Percentiles rank a stretch among this genome's conserved stretches.
phyloP scores from a whole-genome alignment of 306 rosid genomes.

The Carpinus fangiana region DNA sequence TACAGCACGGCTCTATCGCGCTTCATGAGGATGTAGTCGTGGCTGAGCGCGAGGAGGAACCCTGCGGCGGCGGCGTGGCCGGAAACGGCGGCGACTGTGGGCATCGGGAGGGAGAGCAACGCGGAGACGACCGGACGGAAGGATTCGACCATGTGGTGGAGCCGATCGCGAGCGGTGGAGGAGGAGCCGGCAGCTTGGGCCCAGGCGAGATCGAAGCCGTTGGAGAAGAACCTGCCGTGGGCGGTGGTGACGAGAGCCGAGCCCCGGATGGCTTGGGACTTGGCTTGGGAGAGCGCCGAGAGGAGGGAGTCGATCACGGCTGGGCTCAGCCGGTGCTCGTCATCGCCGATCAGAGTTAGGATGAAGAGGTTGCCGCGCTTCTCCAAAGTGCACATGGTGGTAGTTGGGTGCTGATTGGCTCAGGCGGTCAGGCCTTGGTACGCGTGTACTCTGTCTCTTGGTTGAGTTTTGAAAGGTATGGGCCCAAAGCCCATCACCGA shows the following conservation, averaged over 20 bases:
- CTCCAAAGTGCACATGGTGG: conserved; percentile 60
- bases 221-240: conserved; percentile 68
- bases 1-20: conserved; percentile 59
- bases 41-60: conserved; percentile 49
- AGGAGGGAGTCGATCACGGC: conserved; percentile 49
- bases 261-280: conserved; percentile 50
- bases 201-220: conserved; percentile 73
- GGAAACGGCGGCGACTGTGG: conserved; percentile 62
- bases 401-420: neutral
- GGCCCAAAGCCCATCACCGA: neutral
- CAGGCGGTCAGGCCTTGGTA: no score
- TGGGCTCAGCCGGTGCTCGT: conserved; percentile 61
- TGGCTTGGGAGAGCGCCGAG: conserved; percentile 38
- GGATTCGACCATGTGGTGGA: conserved; percentile 37
- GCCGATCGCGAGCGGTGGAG: conserved; percentile 43
- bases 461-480: no score
- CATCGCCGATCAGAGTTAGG: conserved; percentile 55
- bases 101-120: conserved; percentile 64
- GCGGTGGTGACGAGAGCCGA: conserved; percentile 74
- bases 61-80: conserved; percentile 78
- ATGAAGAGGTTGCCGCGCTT: conserved; percentile 61
- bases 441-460: neutral
- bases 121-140: conserved; percentile 54
- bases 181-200: conserved; percentile 50
- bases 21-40: conserved; percentile 69